Evolutionary conservation across 148 eudicot genomes (phyloP).

Genomic region (Amaranthus cruentus): DNA sequence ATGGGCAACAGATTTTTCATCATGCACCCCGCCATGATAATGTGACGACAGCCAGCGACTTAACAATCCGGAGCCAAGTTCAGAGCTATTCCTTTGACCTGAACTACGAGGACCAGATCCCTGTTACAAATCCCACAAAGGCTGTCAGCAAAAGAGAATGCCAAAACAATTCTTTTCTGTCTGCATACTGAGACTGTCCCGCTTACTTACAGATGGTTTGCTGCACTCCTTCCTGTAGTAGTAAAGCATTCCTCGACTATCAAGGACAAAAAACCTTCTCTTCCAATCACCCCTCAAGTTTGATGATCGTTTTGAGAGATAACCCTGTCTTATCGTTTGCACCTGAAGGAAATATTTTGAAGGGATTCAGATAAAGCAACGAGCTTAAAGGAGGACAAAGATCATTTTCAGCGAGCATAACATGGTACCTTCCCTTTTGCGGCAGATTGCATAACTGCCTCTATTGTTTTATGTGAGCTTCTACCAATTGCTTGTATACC

Average conservation of each 20-base stretch:
- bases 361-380: too few species aligned
- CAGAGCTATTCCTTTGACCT: slow-evolving; percentile 96
- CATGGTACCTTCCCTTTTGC: slow-evolving; percentile 73
- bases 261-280: slow-evolving; percentile 96
- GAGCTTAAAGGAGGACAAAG: too few species aligned
- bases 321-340: slow-evolving; percentile 95
- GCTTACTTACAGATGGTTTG: slow-evolving; percentile 81
- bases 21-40: slow-evolving; percentile 93
- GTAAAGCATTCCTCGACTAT: slow-evolving; percentile 91
- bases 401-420: too few species aligned
- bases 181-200: background rate
- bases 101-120: slow-evolving; percentile 79
- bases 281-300: slow-evolving; percentile 97
- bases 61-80: slow-evolving; percentile 91
- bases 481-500: slow-evolving; percentile 93
- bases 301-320: slow-evolving; percentile 92
- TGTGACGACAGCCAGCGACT: slow-evolving; percentile 99
- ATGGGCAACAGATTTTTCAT: slow-evolving; percentile 94
- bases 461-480: slow-evolving; percentile 95
- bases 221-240: slow-evolving; percentile 77
- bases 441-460: slow-evolving; percentile 97
- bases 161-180: background rate
- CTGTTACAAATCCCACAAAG: slow-evolving; percentile 33
- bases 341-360: too few species aligned
- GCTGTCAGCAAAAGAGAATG: slow-evolving; percentile 15